Conservation (phyloP, 73 alveolate species). For the Urostyla sp. region DNA sequence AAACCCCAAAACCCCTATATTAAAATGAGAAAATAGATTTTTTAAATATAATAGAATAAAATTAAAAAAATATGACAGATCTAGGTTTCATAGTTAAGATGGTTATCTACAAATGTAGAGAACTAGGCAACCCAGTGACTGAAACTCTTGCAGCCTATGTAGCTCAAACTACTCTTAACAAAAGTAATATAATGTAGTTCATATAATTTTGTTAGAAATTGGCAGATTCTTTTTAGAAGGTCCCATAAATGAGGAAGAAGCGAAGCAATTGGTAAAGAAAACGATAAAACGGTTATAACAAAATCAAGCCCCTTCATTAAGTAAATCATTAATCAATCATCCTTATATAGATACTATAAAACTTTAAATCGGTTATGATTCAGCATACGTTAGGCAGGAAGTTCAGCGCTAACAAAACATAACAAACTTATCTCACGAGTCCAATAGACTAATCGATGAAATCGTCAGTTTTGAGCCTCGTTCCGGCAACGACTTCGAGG, state of each 20-base stretch:
- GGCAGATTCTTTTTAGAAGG: constrained; percentile 85
- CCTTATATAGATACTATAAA: constrained; percentile 75
- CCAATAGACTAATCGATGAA: constrained; percentile 88
- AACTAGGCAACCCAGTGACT: constrained; percentile 90
- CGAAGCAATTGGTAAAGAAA: constrained; percentile 76
- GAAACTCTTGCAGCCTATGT: constrained; percentile 95
- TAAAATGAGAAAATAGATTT: not conserved
- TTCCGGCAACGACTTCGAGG: constrained; percentile 93
- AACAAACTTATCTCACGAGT: constrained; percentile 82
- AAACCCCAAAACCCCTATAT: constrained; percentile 8
- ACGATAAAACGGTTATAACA: constrained; percentile 74
- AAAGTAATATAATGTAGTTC: constrained; percentile 49
- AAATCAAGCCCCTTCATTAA: constrained; percentile 60
- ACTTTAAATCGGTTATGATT: constrained; percentile 87
- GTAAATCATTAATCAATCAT: constrained; percentile 13
- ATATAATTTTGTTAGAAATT: constrained; percentile 55
- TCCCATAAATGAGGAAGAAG: constrained; percentile 82
- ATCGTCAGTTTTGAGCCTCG: constrained; percentile 89
- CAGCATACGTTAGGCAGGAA: constrained; percentile 88
- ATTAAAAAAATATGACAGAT: constrained; percentile 73
- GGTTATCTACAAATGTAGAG: constrained; percentile 91
- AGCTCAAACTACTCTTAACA: constrained; percentile 86
- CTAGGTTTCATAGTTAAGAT: constrained; percentile 87
- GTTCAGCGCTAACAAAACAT: constrained; percentile 78
- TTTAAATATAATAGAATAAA: constrained; percentile 1